Evolutionary conservation across 768 basidiomycete genomes (phyloP).

Genomic region (Suillus cothurnatus): DNA sequence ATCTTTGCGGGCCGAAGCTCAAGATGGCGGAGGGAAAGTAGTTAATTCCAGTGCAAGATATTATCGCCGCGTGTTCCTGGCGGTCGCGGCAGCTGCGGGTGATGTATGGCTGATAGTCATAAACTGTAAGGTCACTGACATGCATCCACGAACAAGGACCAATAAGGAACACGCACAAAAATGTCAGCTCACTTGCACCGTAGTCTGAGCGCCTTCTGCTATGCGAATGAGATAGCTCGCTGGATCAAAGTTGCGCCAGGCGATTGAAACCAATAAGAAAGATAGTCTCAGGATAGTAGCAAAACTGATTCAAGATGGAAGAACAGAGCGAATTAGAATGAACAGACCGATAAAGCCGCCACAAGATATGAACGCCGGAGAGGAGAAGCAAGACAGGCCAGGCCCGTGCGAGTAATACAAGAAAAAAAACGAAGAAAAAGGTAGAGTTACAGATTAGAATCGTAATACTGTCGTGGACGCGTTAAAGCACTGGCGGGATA

Average conservation of each 20-base stretch:
- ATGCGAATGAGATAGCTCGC: background rate
- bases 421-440: constrained; percentile 1
- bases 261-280: background rate
- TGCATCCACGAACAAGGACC: background rate
- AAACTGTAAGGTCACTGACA: constrained; percentile 2
- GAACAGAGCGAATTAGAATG: constrained; percentile 9
- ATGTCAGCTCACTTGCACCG: background rate
- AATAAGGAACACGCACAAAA: background rate
- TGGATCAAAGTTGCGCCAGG: background rate
- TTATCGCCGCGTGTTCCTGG: background rate
- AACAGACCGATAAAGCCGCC: constrained; percentile 4
- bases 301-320: background rate
- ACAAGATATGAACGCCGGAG: constrained; percentile 4
- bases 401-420: constrained; percentile 8
- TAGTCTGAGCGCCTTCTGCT: background rate
- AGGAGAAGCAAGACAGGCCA: background rate
- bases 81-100: background rate
- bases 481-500: constrained; percentile 20
- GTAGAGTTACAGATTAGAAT: constrained; percentile 29
- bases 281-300: constrained; percentile 14
- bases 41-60: background rate
- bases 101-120: background rate
- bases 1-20: constrained; percentile 28
- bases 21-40: background rate
- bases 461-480: constrained; percentile 28